Percentiles rank a stretch among this genome's conserved stretches.
phyloP scores from a whole-genome alignment of 2,329 filamentous ascomycete species.

The Phyllosticta capitalensis region DNA sequence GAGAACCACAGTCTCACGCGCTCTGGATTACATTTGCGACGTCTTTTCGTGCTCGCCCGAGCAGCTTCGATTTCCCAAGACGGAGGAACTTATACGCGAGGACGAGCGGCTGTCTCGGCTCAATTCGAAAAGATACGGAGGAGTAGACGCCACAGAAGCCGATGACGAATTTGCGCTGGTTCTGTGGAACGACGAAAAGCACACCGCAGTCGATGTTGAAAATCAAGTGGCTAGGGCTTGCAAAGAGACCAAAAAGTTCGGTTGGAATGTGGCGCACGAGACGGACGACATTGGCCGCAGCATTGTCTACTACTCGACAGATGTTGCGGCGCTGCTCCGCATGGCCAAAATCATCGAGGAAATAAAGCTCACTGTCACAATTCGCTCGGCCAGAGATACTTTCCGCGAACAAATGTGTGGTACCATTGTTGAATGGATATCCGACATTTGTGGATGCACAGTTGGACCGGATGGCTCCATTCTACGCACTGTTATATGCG shows the following conservation, averaged over 20 bases:
- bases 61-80: constrained; percentile 79
- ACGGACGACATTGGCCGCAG: constrained; percentile 82
- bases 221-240: constrained; percentile 88
- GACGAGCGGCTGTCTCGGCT: constrained; percentile 77
- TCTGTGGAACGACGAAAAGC: constrained; percentile 98
- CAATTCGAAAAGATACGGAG: constrained; percentile 60
- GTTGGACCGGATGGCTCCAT: constrained; percentile 73
- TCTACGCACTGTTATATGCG: constrained; percentile 72
- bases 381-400: constrained; percentile 85
- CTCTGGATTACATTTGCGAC: constrained; percentile 92
- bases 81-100: constrained; percentile 64
- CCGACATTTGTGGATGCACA: constrained; percentile 82
- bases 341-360: constrained; percentile 86
- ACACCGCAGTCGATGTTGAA: constrained; percentile 83
- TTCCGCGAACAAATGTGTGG: constrained; percentile 98
- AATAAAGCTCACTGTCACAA: constrained; percentile 92
- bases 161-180: constrained; percentile 73
- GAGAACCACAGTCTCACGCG: constrained; percentile 73
- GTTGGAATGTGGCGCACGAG: constrained; percentile 68
- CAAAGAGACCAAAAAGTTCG: constrained; percentile 59
- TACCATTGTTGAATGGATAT: constrained; percentile 93
- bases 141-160: constrained; percentile 50
- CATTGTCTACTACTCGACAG: constrained; percentile 65
- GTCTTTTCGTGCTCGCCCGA: constrained; percentile 97
- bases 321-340: constrained; percentile 61